phyloP scores from a whole-genome alignment of 495 filamentous ascomycete genomes.

The Neurospora sp. region DNA sequence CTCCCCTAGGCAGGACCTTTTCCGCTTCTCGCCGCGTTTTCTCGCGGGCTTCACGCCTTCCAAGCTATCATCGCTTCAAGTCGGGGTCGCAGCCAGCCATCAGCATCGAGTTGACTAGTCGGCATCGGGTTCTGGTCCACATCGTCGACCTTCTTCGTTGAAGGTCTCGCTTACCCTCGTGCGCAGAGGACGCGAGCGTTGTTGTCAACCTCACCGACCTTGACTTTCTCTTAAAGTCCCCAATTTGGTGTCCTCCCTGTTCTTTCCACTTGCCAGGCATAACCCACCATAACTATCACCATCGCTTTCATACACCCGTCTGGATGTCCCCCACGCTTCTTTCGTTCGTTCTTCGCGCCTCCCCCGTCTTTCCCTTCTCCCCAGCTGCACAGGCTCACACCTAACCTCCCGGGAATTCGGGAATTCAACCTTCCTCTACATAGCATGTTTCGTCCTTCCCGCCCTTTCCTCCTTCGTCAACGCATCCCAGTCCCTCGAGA shows the following conservation, averaged over 20 bases:
- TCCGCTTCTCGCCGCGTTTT: too few relatives aligned
- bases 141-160: not conserved
- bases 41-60: too few relatives aligned
- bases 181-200: not conserved
- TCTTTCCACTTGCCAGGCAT: not conserved
- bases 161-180: not conserved
- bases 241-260: not conserved
- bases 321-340: not conserved
- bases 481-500: not conserved
- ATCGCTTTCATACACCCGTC: not conserved
- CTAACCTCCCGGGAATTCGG: too few relatives aligned
- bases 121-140: not conserved
- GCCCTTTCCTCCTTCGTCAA: not conserved
- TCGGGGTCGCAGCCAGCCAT: not conserved
- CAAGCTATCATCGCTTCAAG: too few relatives aligned
- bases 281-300: not conserved
- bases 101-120: not conserved
- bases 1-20: too few relatives aligned
- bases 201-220: not conserved
- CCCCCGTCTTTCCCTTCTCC: too few relatives aligned
- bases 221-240: not conserved
- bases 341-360: too few relatives aligned
- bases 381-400: too few relatives aligned
- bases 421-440: not conserved
- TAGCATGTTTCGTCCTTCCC: not conserved